Evolutionary conservation across 768 basidiomycete genomes (phyloP).

Genomic region (Rhodotorula diobovata): DNA sequence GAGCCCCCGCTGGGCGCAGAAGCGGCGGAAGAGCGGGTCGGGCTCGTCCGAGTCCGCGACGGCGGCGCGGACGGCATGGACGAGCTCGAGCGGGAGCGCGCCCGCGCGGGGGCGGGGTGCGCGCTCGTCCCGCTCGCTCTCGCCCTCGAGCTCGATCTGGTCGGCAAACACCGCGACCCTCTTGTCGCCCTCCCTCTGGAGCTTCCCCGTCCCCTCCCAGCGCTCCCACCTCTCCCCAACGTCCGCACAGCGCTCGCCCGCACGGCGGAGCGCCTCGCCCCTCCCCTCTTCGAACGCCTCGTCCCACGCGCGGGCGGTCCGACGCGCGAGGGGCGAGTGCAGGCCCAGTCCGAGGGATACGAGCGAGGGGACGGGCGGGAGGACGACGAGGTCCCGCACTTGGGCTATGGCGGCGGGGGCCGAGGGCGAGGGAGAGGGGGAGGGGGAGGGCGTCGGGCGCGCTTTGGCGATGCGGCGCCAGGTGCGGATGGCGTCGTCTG

Average conservation of each 20-base stretch:
- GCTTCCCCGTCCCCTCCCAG: constrained; percentile 21
- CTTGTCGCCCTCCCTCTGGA: constrained; percentile 5
- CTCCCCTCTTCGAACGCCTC: constrained; percentile 31
- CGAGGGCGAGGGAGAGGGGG: not conserved
- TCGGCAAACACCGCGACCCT: constrained; percentile 36
- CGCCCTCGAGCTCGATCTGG: too few relatives aligned
- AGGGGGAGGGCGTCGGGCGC: constrained; percentile 24
- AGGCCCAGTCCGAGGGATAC: constrained; percentile 27
- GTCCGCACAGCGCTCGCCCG: constrained; percentile 9
- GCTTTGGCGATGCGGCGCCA: constrained; percentile 28
- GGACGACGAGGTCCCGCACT: constrained; percentile 35
- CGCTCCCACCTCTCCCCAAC: constrained; percentile 20
- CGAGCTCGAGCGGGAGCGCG: not conserved
- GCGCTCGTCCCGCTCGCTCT: too few relatives aligned
- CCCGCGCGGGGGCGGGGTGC: too few relatives aligned
- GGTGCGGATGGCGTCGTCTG: constrained; percentile 26
- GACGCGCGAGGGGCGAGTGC: constrained; percentile 8
- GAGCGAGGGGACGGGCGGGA: constrained; percentile 28
- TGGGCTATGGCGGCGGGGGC: constrained; percentile 8
- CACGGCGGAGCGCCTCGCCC: constrained; percentile 10
- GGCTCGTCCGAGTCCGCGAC: constrained; percentile 45
- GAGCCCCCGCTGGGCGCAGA: constrained; percentile 7
- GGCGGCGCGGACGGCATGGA: not conserved
- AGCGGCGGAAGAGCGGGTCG: constrained; percentile 62
- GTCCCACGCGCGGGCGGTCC: constrained; percentile 16